Conservation (phyloP, 441 rosid species). For the Oxalis stricta region DNA sequence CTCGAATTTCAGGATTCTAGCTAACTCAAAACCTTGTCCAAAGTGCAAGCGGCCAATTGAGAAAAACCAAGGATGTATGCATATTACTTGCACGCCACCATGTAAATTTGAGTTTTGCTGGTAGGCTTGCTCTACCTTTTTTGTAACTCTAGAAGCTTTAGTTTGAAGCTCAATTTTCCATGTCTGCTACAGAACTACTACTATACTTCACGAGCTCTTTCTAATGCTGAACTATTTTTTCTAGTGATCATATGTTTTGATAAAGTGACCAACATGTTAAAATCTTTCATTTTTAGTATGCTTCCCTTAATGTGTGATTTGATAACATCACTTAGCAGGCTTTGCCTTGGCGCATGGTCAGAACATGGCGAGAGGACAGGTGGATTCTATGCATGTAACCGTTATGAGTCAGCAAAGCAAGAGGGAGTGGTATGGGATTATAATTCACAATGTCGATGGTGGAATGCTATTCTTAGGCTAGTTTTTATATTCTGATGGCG, state of each 20-base stretch:
- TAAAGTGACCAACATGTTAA: no score
- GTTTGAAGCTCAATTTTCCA: no score
- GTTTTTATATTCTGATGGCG: not conserved
- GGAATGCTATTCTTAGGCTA: not conserved
- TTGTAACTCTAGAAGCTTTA: no score
- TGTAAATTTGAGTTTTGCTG: slow-evolving; percentile 78
- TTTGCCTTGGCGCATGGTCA: slow-evolving; percentile 69
- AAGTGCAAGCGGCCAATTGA: slow-evolving; percentile 75
- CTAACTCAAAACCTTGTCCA: slow-evolving; percentile 77
- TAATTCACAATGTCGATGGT: not conserved
- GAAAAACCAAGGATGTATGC: slow-evolving; percentile 85
- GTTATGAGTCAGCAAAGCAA: slow-evolving; percentile 65
- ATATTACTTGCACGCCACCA: slow-evolving; percentile 72
- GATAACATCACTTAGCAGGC: slow-evolving; percentile 30
- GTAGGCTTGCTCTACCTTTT: slow-evolving; percentile 22
- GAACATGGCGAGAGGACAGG: slow-evolving; percentile 81
- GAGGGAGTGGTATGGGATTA: slow-evolving; percentile 53
- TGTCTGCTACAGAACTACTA: no score
- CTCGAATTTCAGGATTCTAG: slow-evolving; percentile 48
- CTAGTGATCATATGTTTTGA: no score
- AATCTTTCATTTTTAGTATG: not conserved
- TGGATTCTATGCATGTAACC: slow-evolving; percentile 73
- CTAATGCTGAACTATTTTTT: no score
- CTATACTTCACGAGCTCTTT: no score
- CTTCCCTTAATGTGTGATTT: not conserved